A percentile compares a stretch with the other conserved stretches of the same genome.
Evolutionary conservation across 176 grass and related monocot species (phyloP).

Genomic region (Phyllostachys edulis): DNA sequence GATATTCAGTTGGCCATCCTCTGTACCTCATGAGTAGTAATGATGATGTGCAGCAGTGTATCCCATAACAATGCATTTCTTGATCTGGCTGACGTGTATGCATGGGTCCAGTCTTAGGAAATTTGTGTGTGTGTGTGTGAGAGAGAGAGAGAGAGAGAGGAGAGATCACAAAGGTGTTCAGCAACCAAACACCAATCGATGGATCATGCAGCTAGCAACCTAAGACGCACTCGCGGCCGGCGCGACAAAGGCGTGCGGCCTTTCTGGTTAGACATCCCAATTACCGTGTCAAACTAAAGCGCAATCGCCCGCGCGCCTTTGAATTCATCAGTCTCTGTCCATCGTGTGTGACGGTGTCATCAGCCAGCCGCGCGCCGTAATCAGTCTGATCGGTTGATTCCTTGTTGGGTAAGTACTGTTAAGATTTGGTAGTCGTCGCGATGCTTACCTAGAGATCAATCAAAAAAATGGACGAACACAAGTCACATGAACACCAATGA

Average conservation of each 20-base stretch:
- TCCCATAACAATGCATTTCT: not conserved
- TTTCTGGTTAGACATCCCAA: not conserved
- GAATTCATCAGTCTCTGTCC: not conserved
- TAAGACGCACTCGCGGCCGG: not conserved
- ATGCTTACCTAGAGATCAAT: too few relatives aligned
- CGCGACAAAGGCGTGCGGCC: not conserved
- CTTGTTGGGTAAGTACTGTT: too few relatives aligned
- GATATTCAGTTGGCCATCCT: not conserved
- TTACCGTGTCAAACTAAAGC: not conserved
- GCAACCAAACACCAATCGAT: not conserved
- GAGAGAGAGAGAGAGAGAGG: too few relatives aligned
- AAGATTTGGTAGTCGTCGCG: too few relatives aligned
- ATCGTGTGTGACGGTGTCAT: not conserved
- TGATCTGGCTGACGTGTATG: not conserved
- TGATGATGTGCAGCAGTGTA: too few relatives aligned
- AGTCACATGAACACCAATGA: too few relatives aligned
- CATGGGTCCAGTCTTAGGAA: too few relatives aligned
- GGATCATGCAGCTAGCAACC: not conserved
- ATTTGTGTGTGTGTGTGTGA: not conserved
- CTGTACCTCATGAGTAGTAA: not conserved
- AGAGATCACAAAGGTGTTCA: not conserved
- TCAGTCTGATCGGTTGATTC: too few relatives aligned
- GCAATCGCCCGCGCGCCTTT: not conserved
- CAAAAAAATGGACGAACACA: too few relatives aligned
- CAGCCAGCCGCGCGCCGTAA: too few relatives aligned